Conservation (phyloP, 768 basidiomycete species). For the Phylloporus rhodoxanthus region DNA sequence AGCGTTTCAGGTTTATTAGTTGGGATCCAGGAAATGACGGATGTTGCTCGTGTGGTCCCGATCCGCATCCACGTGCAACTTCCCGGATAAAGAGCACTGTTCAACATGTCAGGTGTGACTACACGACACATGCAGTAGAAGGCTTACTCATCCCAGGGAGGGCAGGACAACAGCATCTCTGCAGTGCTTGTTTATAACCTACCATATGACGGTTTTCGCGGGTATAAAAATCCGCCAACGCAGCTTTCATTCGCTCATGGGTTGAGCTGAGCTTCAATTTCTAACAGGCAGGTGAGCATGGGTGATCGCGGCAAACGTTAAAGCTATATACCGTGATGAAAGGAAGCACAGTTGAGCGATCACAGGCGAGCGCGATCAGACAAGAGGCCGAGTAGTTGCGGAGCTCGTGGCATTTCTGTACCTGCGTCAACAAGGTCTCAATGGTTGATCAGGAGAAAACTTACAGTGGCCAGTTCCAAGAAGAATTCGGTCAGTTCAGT, state of each 20-base stretch:
- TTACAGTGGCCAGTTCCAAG: conserved; percentile 41
- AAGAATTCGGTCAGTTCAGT: conserved; percentile 36
- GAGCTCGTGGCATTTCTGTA: conserved; percentile 39
- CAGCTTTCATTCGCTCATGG: conserved; percentile 18
- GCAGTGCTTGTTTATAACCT: conserved; percentile 28
- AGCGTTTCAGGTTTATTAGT: conserved; percentile 37
- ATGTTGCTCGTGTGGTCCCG: conserved; percentile 22
- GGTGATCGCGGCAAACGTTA: neutral
- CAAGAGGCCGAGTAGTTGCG: conserved; percentile 43
- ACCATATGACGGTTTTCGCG: conserved; percentile 23
- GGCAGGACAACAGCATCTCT: conserved; percentile 25
- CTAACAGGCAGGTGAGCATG: conserved; percentile 3
- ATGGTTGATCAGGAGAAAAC: neutral
- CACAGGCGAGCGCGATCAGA: conserved; percentile 38
- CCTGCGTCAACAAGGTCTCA: neutral
- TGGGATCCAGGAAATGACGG: conserved; percentile 22
- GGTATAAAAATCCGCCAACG: conserved; percentile 22
- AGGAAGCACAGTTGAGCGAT: conserved; percentile 33
- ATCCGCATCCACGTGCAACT: conserved; percentile 31
- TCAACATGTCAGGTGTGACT: conserved; percentile 1
- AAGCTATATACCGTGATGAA: conserved; percentile 20
- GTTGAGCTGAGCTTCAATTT: conserved; percentile 22
- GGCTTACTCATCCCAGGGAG: conserved; percentile 30
- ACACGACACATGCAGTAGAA: neutral
- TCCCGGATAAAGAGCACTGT: conserved; percentile 30